Evolutionary conservation across 441 rosid genomes (phyloP).

Genomic region (Daphne laureola): DNA sequence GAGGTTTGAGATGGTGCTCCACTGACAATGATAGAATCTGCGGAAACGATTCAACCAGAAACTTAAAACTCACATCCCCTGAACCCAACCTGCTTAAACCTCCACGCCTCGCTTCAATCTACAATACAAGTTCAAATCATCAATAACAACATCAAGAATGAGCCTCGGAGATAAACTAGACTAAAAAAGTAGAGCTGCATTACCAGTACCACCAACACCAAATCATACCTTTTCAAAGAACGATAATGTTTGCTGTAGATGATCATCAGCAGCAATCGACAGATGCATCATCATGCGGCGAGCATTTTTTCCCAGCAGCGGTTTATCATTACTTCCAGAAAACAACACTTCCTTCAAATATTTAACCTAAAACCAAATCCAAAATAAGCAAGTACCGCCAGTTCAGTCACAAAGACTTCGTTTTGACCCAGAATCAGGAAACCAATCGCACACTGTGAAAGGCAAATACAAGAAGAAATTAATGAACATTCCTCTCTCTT

Average conservation of each 20-base stretch:
- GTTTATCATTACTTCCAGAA: conserved; percentile 51
- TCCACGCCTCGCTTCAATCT: conserved; percentile 96
- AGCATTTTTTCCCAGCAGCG: conserved; percentile 48
- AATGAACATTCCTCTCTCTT: not conserved
- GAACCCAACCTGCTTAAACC: conserved; percentile 65
- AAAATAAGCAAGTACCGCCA: conserved; percentile 29
- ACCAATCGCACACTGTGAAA: no score
- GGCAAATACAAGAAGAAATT: not conserved
- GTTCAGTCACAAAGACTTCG: no score
- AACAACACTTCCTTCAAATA: conserved; percentile 74
- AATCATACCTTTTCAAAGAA: conserved; percentile 75
- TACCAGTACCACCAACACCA: not conserved
- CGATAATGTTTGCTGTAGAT: conserved; percentile 76
- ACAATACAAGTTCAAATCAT: conserved; percentile 10
- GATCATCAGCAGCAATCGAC: conserved; percentile 73
- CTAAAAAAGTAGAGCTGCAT: not conserved
- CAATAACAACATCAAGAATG: conserved; percentile 8
- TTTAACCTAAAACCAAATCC: conserved; percentile 69
- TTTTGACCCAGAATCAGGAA: no score
- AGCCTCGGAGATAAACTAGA: not conserved
- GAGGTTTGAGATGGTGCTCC: conserved; percentile 54
- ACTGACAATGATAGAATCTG: conserved; percentile 53
- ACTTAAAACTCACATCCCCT: conserved; percentile 47
- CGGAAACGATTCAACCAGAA: conserved; percentile 78
- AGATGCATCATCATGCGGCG: conserved; percentile 68